Evolutionary conservation across 805 yeast species (phyloP).

Genomic region (Tetrapisispora nanseiensis): DNA sequence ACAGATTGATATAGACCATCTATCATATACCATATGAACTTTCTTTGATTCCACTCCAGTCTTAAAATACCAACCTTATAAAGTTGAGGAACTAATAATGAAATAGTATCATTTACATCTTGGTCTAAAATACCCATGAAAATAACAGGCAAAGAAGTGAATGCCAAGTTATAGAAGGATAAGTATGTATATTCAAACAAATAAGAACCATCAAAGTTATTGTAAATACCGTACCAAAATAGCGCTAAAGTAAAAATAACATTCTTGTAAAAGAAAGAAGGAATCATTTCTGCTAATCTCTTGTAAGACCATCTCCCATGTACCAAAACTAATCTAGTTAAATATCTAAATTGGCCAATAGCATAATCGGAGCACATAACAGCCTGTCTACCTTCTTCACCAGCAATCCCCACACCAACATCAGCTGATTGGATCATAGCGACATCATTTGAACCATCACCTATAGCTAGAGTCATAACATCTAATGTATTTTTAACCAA

Average conservation of each 20-base stretch:
- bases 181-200: constrained; percentile 69
- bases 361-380: constrained; percentile 86
- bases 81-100: constrained; percentile 63
- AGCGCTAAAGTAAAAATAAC: constrained; percentile 64
- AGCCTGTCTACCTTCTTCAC: constrained; percentile 87
- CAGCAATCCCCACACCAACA: constrained; percentile 84
- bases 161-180: constrained; percentile 76
- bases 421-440: constrained; percentile 87
- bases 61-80: constrained; percentile 66
- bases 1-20: constrained; percentile 77
- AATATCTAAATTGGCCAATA: constrained; percentile 71
- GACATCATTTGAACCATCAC: constrained; percentile 85
- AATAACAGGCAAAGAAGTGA: constrained; percentile 72
- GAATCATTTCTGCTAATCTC: constrained; percentile 75
- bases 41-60: constrained; percentile 59
- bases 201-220: constrained; percentile 71
- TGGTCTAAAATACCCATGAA: constrained; percentile 72
- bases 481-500: constrained; percentile 63
- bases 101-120: constrained; percentile 62
- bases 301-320: constrained; percentile 87
- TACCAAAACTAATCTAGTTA: constrained; percentile 55
- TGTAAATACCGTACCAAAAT: constrained; percentile 73
- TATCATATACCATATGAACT: constrained; percentile 63
- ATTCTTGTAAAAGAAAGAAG: constrained; percentile 71
- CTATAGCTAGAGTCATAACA: constrained; percentile 81